Evolutionary conservation across 2,329 filamentous ascomycete genomes (phyloP).

Genomic region (Claviceps cyperi): DNA sequence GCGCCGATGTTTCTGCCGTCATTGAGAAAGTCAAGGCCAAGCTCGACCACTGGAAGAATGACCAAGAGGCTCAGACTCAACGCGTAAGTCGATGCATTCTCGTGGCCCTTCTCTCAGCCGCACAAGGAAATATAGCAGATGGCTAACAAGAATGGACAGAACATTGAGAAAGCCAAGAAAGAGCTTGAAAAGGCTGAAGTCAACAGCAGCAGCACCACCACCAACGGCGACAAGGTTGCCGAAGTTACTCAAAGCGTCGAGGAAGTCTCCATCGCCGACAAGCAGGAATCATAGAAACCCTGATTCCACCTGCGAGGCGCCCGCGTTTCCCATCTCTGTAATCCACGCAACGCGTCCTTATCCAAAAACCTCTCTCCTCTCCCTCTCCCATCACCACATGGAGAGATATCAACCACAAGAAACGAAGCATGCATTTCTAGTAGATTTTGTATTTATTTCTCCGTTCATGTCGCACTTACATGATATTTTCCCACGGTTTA

Average conservation of each 20-base stretch:
- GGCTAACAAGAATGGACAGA: conserved; percentile 38
- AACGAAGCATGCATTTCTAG: too few relatives aligned
- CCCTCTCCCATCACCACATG: too few relatives aligned
- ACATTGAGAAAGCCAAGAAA: conserved; percentile 91
- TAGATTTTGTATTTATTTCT: too few relatives aligned
- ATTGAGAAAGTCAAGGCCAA: conserved; percentile 88
- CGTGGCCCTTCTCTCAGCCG: neutral
- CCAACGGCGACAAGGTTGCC: conserved; percentile 37
- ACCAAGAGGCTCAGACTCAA: conserved; percentile 80
- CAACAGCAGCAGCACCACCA: conserved; percentile 28
- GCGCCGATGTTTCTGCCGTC: conserved; percentile 63
- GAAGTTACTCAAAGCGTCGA: conserved; percentile 37
- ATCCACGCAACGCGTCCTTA: too few relatives aligned
- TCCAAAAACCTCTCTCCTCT: neutral
- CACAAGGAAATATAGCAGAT: neutral
- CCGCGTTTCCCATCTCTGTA: neutral
- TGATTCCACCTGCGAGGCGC: neutral
- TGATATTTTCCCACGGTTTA: too few relatives aligned
- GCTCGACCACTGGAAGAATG: conserved; percentile 77
- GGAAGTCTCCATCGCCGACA: conserved; percentile 37
- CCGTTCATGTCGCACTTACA: too few relatives aligned
- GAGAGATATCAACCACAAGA: too few relatives aligned
- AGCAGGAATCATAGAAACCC: conserved; percentile 28
- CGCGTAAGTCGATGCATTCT: conserved; percentile 47
- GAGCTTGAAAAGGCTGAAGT: conserved; percentile 61